phyloP scores from a whole-genome alignment of 2,329 filamentous ascomycete species.

The Aspergillus latus region DNA sequence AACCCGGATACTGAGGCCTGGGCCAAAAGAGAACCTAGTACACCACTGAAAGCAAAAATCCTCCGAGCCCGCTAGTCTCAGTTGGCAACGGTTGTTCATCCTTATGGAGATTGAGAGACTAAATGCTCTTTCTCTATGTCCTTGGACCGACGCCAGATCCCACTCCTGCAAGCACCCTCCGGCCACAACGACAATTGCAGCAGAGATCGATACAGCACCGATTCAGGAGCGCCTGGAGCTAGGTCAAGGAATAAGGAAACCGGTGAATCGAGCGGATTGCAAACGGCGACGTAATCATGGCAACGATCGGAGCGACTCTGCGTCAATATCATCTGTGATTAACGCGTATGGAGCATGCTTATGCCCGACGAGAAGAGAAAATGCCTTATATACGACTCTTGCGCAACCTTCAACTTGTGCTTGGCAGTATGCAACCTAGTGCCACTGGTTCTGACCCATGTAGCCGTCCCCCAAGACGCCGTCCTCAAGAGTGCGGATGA shows the following conservation, averaged over 20 bases:
- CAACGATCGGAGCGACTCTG: constrained; percentile 18
- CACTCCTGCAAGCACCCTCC: neutral
- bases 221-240: neutral
- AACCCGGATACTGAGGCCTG: neutral
- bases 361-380: constrained; percentile 18
- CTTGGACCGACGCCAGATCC: neutral
- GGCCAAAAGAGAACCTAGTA: constrained; percentile 6
- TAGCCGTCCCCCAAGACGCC: constrained; percentile 82
- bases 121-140: neutral
- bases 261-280: constrained; percentile 20
- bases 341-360: constrained; percentile 19
- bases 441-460: constrained; percentile 74
- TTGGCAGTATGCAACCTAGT: constrained; percentile 42
- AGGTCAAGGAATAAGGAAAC: constrained; percentile 13
- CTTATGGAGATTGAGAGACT: constrained; percentile 7
- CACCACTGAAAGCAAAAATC: neutral
- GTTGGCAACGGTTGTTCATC: neutral
- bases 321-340: constrained; percentile 13
- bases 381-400: constrained; percentile 18
- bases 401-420: constrained; percentile 12
- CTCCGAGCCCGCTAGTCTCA: neutral
- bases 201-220: constrained; percentile 3
- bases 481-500: constrained; percentile 93
- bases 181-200: neutral
- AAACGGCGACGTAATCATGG: constrained; percentile 19